phyloP scores from a whole-genome alignment of 140 eudicot species.

The Bidens hawaiensis region DNA sequence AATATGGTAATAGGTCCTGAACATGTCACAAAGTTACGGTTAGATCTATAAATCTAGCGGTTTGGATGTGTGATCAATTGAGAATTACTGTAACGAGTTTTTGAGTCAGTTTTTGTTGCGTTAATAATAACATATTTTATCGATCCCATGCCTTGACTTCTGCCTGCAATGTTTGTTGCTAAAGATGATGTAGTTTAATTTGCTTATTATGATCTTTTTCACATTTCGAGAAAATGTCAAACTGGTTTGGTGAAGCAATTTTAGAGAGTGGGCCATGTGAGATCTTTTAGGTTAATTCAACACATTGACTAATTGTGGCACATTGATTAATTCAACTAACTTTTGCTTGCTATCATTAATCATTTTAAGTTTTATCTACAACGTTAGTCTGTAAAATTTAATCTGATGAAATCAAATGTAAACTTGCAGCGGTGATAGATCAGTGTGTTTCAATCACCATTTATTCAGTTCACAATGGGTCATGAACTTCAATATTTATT shows the following conservation, averaged over 20 bases:
- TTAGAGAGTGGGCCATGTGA: no score
- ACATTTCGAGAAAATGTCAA: neutral
- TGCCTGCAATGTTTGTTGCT: neutral
- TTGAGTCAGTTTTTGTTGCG: no score
- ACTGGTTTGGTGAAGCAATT: constrained; percentile 9
- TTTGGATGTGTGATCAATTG: no score
- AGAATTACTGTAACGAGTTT: no score
- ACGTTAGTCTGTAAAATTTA: neutral
- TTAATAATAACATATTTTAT: no score
- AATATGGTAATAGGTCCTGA: no score
- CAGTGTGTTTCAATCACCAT: constrained; percentile 3
- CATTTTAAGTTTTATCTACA: no score
- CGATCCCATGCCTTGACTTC: no score
- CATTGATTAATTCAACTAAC: neutral
- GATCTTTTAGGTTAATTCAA: neutral
- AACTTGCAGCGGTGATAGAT: constrained; percentile 32
- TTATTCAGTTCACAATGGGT: constrained; percentile 37
- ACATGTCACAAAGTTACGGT: no score
- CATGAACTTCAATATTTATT: constrained; percentile 25
- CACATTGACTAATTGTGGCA: neutral
- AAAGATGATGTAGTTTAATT: neutral
- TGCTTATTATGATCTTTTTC: neutral
- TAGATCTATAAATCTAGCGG: no score
- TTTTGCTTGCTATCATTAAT: no score
- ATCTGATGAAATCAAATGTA: constrained; percentile 5